Conservation (phyloP, 257 asterid genomes). For the Gardenia jasminoides region DNA sequence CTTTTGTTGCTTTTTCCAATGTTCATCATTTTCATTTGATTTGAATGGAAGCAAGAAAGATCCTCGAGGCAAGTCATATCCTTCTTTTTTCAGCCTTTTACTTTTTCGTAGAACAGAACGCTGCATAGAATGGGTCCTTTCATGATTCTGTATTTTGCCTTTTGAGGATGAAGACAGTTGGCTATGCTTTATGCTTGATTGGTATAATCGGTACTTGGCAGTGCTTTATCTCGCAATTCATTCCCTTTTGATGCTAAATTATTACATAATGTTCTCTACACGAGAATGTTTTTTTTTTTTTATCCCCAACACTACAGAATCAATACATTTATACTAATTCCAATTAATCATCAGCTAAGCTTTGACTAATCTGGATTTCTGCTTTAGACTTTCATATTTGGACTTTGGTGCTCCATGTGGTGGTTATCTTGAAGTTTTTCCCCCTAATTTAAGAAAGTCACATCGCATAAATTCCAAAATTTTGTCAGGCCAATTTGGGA, state of each 20-base stretch:
- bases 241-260: neutral
- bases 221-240: constrained; percentile 4
- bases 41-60: constrained; percentile 37
- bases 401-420: neutral
- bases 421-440: neutral
- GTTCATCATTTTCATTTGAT: constrained; percentile 33
- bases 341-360: neutral
- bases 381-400: neutral
- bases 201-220: neutral
- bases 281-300: neutral
- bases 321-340: neutral
- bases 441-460: neutral
- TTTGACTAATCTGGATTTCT: neutral
- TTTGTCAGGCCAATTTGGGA: neutral
- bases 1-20: constrained; percentile 30
- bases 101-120: constrained; percentile 29
- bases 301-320: neutral
- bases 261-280: neutral
- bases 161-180: constrained; percentile 23
- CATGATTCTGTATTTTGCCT: constrained; percentile 9
- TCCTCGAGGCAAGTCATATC: constrained; percentile 24
- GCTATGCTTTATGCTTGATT: constrained; percentile 19
- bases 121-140: constrained; percentile 38
- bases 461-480: neutral
- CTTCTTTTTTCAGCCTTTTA: constrained; percentile 26